Evolutionary conservation across 805 yeast genomes (phyloP).

Genomic region (Komagataella mondaviorum): DNA sequence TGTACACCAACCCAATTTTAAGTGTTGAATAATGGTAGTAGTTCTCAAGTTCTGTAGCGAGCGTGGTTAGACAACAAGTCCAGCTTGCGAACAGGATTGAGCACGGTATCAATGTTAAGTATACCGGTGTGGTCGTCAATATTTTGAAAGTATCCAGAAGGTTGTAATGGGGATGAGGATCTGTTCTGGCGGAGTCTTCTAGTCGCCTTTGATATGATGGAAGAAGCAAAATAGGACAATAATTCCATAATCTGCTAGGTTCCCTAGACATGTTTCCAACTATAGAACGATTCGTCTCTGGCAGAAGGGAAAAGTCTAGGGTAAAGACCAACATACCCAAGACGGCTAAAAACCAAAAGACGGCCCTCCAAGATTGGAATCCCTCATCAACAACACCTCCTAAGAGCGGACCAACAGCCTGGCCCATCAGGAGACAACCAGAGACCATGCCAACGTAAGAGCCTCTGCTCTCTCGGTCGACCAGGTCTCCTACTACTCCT

Average conservation of each 20-base stretch:
- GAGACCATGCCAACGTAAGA: constrained; percentile 45
- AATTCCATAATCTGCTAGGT: constrained; percentile 2
- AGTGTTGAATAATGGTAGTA: constrained; percentile 33
- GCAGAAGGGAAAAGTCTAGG: constrained; percentile 18
- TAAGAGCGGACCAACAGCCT: constrained; percentile 58
- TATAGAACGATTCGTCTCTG: constrained; percentile 23
- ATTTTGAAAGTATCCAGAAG: constrained; percentile 27
- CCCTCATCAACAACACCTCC: constrained; percentile 29
- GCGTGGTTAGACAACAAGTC: constrained; percentile 48
- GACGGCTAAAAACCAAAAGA: constrained; percentile 53
- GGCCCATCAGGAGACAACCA: constrained; percentile 50
- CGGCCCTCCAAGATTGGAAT: constrained; percentile 49
- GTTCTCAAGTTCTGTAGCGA: constrained; percentile 34
- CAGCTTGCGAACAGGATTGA: constrained; percentile 50
- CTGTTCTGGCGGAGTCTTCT: background rate
- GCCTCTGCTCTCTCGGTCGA: constrained; percentile 47
- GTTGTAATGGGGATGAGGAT: constrained; percentile 5
- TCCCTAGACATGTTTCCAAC: constrained; percentile 20
- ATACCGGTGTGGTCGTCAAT: constrained; percentile 26
- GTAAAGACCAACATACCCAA: constrained; percentile 33
- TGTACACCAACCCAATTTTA: constrained; percentile 47
- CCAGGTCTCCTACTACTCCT: constrained; percentile 57
- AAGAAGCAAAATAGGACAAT: constrained; percentile 4
- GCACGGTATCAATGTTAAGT: constrained; percentile 33
- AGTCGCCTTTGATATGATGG: background rate